Evolutionary conservation across 208 protist species (phyloP).

Genomic region (Trypanosoma lewisi): DNA sequence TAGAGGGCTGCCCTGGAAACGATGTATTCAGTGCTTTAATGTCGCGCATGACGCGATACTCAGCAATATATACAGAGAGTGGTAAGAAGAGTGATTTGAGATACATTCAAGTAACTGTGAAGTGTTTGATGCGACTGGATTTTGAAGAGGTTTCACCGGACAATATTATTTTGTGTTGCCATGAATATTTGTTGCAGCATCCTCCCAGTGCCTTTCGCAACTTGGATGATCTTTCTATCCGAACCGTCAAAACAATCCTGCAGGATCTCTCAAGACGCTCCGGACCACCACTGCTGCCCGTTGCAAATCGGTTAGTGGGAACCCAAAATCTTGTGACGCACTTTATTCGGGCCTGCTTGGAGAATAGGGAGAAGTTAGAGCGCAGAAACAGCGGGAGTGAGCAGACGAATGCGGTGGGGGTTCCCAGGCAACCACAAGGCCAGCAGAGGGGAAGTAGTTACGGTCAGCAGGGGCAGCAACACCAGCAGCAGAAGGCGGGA

Average conservation of each 20-base stretch:
- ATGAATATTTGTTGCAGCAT: conserved; percentile 88
- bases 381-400: not conserved
- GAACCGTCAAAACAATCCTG: conserved; percentile 88
- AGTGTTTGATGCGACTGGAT: conserved; percentile 81
- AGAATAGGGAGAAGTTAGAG: conserved; percentile 34
- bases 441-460: too few species aligned
- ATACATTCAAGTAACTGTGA: conserved; percentile 89
- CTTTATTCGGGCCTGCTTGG: conserved; percentile 86
- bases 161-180: conserved; percentile 78
- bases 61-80: conserved; percentile 63
- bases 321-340: conserved; percentile 77
- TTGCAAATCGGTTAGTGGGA: conserved; percentile 61
- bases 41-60: conserved; percentile 80
- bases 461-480: not conserved
- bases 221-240: conserved; percentile 82
- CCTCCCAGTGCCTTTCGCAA: conserved; percentile 84
- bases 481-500: not conserved
- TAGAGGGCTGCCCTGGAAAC: conserved; percentile 67
- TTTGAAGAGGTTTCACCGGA: conserved; percentile 58
- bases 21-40: conserved; percentile 82
- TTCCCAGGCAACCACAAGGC: not conserved
- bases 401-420: not conserved
- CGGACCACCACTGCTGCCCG: conserved; percentile 44
- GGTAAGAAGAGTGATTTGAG: conserved; percentile 74
- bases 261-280: conserved; percentile 59